phyloP scores from a whole-genome alignment of 1,284 basidiomycete genomes.

The Phlebopus sp. region DNA sequence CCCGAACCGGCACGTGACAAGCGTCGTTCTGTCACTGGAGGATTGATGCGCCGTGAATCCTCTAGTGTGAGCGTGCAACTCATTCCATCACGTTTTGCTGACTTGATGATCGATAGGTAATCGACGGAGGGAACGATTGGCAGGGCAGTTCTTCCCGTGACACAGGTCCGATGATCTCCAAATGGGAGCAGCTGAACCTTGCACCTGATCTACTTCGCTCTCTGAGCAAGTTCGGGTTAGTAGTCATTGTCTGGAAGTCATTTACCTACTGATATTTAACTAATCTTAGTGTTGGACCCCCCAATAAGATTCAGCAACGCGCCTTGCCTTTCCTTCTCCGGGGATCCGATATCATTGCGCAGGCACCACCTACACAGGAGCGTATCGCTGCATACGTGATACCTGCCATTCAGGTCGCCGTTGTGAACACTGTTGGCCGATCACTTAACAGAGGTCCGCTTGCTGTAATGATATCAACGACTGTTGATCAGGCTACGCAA shows the following conservation, averaged over 20 bases:
- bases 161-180: constrained; percentile 82
- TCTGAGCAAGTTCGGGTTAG: constrained; percentile 90
- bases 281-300: constrained; percentile 79
- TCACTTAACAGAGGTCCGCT: constrained; percentile 73
- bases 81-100: constrained; percentile 5
- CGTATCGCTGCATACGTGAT: constrained; percentile 97
- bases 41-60: constrained; percentile 70
- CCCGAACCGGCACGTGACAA: constrained; percentile 53
- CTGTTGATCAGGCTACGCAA: constrained; percentile 97
- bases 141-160: constrained; percentile 59
- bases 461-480: constrained; percentile 93
- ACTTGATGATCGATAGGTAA: constrained; percentile 36
- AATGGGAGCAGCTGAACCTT: constrained; percentile 93
- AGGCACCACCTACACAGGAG: constrained; percentile 97
- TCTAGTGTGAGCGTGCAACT: constrained; percentile 52
- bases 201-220: constrained; percentile 86
- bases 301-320: constrained; percentile 97
- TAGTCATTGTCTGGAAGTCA: constrained; percentile 10
- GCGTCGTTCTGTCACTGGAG: constrained; percentile 66
- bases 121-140: constrained; percentile 53
- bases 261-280: constrained; percentile 12
- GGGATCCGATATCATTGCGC: constrained; percentile 94
- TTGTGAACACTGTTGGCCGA: constrained; percentile 53
- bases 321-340: constrained; percentile 93
- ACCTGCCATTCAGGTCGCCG: constrained; percentile 85